phyloP scores from a whole-genome alignment of 2,329 filamentous ascomycete species.

The Aspergillus quadricinctus region DNA sequence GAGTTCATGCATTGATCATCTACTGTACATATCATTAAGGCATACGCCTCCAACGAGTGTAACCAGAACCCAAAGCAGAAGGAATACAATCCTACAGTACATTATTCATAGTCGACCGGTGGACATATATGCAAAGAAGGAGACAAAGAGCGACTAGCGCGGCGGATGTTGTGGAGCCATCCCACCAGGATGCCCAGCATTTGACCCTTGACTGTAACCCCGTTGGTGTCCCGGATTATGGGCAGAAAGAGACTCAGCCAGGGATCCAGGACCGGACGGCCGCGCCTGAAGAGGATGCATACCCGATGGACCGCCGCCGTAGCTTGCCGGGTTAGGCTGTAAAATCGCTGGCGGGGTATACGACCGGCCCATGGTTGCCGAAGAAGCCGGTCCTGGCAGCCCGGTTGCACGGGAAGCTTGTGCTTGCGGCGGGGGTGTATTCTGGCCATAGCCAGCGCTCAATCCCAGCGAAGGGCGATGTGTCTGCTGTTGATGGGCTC shows the following conservation, averaged over 20 bases:
- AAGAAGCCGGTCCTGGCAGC: constrained; percentile 20
- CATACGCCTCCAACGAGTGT: background rate
- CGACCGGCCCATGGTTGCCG: constrained; percentile 30
- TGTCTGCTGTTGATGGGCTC: constrained; percentile 30
- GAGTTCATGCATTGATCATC: constrained; percentile 11
- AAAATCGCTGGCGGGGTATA: constrained; percentile 38
- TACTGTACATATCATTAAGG: constrained; percentile 9
- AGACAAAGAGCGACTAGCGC: constrained; percentile 14
- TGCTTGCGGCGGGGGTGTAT: constrained; percentile 30
- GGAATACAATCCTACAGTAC: background rate
- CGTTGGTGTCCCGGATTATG: constrained; percentile 28
- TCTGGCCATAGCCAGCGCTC: constrained; percentile 28
- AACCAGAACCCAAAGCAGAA: background rate
- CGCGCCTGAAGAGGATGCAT: constrained; percentile 27
- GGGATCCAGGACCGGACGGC: constrained; percentile 19
- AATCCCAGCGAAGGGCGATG: constrained; percentile 32
- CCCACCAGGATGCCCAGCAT: constrained; percentile 23
- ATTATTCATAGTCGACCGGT: background rate
- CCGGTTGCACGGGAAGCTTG: constrained; percentile 22
- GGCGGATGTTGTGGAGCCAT: constrained; percentile 25
- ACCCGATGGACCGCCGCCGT: constrained; percentile 21
- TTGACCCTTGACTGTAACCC: constrained; percentile 36
- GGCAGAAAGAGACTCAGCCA: constrained; percentile 19
- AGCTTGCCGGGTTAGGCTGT: constrained; percentile 25
- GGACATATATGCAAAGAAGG: constrained; percentile 4